Conservation (phyloP, 2,329 filamentous ascomycete genomes). For the Colletotrichum tropicale region DNA sequence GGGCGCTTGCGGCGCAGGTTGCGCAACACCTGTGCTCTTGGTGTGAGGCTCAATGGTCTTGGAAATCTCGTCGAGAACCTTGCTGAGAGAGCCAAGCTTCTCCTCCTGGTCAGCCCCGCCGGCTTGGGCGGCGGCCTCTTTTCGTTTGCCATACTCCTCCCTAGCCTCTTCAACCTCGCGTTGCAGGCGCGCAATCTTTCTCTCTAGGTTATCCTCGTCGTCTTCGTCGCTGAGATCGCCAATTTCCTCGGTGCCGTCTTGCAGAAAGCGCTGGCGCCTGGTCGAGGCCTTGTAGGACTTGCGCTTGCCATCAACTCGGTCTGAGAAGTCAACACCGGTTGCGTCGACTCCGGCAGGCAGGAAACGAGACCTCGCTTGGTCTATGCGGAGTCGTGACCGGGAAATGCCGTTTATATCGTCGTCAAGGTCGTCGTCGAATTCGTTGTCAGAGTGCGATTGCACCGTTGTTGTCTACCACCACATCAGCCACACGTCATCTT, state of each 20-base stretch:
- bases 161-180: slow-evolving; percentile 82
- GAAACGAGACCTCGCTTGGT: slow-evolving; percentile 82
- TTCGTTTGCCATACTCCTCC: slow-evolving; percentile 61
- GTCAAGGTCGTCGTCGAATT: slow-evolving; percentile 64
- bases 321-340: slow-evolving; percentile 83
- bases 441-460: slow-evolving; percentile 65
- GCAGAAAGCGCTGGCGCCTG: slow-evolving; percentile 65
- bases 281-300: slow-evolving; percentile 82
- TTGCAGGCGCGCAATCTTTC: slow-evolving; percentile 81
- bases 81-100: slow-evolving; percentile 71
- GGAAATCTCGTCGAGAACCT: slow-evolving; percentile 71
- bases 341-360: slow-evolving; percentile 77
- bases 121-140: slow-evolving; percentile 46
- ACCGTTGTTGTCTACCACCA: slow-evolving; percentile 56
- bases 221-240: slow-evolving; percentile 80
- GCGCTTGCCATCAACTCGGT: slow-evolving; percentile 81
- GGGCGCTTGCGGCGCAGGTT: not conserved
- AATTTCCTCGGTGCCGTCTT: slow-evolving; percentile 69
- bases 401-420: slow-evolving; percentile 73
- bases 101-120: slow-evolving; percentile 50
- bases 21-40: slow-evolving; percentile 15
- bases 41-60: slow-evolving; percentile 28
- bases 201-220: slow-evolving; percentile 71
- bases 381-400: slow-evolving; percentile 75
- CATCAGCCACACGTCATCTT: slow-evolving; percentile 21